Base-by-base conservation (phyloP, 163 green algal genomes). In the Chlorella variabilis region DNA sequence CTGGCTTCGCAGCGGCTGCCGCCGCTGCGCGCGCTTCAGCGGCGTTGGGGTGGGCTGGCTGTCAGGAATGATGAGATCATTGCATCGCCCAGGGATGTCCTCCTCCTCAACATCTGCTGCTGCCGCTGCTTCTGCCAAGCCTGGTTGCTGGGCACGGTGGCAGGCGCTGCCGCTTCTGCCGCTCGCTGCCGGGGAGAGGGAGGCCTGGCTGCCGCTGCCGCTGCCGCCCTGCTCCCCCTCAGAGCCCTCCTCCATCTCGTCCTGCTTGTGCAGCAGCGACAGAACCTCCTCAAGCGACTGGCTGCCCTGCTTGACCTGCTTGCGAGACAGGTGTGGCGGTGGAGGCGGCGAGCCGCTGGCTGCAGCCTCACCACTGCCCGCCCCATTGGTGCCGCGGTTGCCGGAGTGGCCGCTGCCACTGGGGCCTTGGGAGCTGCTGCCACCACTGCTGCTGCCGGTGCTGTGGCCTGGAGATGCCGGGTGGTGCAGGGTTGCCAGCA, bases 41-140 rank as follows among this genome's bases (percentile, higher is more conserved):
- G 71, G 70, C 9, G 49, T 78, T 21, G 73, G 61, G 23, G n/a
- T 67, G 29, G 59, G 75, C 75, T 81, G 75, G 61, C 75, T 81
- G 58, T 74, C 75, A 6, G 75, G 59, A 18, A 74, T 81, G 61
- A 63, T 15, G 9, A 70, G 34, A 11, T 54, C 45, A 15, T 15
- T 15, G 25, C 23, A n/a, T n/a, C n/a, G n/a, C n/a, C n/a, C n/a
- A n/a, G n/a, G n/a, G n/a, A n/a, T n/a, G n/a, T n/a, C n/a, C n/a
- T n/a, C n/a, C n/a, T n/a, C n/a, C n/a, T n/a, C n/a, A n/a, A n/a
- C n/a, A n/a, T 20, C 59, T 38, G 20, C 29, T n/a, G 5, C 54
- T 29, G 9, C 18, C 54, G 20, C 54, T 63, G 54, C 54, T 29
- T 15, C 54, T 63, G n/a, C n/a, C n/a, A n/a, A n/a, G n/a, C n/a